Evolutionary conservation across 2,329 filamentous ascomycete genomes (phyloP).

Genomic region (Lasiodiplodia gonubiensis): DNA sequence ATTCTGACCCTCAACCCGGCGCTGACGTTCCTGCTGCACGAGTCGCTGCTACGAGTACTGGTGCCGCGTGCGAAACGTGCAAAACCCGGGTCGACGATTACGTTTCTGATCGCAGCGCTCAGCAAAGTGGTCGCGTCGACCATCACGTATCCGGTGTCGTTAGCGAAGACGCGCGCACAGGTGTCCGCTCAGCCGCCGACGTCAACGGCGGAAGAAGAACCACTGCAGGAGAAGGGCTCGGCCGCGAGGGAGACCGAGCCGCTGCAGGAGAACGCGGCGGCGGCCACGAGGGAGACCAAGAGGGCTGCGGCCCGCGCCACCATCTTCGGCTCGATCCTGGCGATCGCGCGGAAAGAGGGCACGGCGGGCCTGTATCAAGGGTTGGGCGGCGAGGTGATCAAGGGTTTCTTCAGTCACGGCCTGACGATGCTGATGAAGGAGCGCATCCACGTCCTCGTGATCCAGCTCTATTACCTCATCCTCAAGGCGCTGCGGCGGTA

Average conservation of each 20-base stretch:
- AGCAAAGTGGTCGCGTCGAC: constrained; percentile 79
- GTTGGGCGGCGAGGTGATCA: constrained; percentile 75
- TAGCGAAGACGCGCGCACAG: constrained; percentile 82
- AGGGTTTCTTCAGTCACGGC: constrained; percentile 84
- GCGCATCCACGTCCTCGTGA: constrained; percentile 71
- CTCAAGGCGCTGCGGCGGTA: constrained; percentile 55
- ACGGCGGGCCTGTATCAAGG: constrained; percentile 74
- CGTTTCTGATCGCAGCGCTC: constrained; percentile 72
- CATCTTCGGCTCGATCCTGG: constrained; percentile 67
- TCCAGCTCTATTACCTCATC: constrained; percentile 72
- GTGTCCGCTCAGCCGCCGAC: constrained; percentile 53
- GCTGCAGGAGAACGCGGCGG: constrained; percentile 4
- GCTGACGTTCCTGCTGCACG: constrained; percentile 84
- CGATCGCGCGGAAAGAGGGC: constrained; percentile 68
- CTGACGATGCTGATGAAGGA: constrained; percentile 89
- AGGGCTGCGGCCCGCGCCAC: constrained; percentile 49
- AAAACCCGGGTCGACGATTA: constrained; percentile 60
- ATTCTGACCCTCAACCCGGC: constrained; percentile 84
- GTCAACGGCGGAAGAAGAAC: background rate
- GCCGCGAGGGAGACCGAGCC: constrained; percentile 34
- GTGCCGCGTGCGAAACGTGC: constrained; percentile 60
- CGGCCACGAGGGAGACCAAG: constrained; percentile 35
- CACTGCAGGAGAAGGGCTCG: background rate
- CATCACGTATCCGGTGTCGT: constrained; percentile 83
- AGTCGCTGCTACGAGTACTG: constrained; percentile 67